phyloP scores from a whole-genome alignment of 2,329 filamentous ascomycete species.

The Tolypocladium nubicola region DNA sequence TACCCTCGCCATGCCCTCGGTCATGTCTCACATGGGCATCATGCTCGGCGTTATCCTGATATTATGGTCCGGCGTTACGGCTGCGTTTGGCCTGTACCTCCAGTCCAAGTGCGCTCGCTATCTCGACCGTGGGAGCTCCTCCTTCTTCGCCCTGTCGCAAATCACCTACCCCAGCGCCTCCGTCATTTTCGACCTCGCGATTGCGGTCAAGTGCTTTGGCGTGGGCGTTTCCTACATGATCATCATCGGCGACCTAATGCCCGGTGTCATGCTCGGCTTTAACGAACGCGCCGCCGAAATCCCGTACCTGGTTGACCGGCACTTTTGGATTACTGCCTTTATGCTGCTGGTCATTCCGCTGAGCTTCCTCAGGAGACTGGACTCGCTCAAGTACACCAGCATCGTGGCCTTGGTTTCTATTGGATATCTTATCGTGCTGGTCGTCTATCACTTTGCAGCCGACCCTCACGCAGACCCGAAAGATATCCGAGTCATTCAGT shows the following conservation, averaged over 20 bases:
- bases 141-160: slow-evolving; percentile 94
- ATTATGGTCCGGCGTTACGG: slow-evolving; percentile 79
- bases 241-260: slow-evolving; percentile 98
- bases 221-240: slow-evolving; percentile 97
- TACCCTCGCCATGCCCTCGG: slow-evolving; percentile 88
- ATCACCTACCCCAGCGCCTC: slow-evolving; percentile 94
- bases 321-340: slow-evolving; percentile 97
- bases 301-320: slow-evolving; percentile 73
- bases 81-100: slow-evolving; percentile 88
- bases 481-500: slow-evolving; percentile 64
- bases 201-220: slow-evolving; percentile 96
- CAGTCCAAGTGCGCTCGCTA: slow-evolving; percentile 90
- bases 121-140: slow-evolving; percentile 76
- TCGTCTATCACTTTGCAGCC: slow-evolving; percentile 82
- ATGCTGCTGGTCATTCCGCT: slow-evolving; percentile 94
- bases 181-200: slow-evolving; percentile 89
- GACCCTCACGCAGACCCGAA: slow-evolving; percentile 68
- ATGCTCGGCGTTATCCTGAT: slow-evolving; percentile 75
- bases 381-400: slow-evolving; percentile 96
- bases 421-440: slow-evolving; percentile 83
- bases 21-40: slow-evolving; percentile 92
- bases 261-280: slow-evolving; percentile 80
- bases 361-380: slow-evolving; percentile 80
- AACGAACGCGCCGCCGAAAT: slow-evolving; percentile 48
- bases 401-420: slow-evolving; percentile 86